Base-by-base conservation (phyloP, 768 basidiomycete species). In the Tylopilus subfusipes region DNA sequence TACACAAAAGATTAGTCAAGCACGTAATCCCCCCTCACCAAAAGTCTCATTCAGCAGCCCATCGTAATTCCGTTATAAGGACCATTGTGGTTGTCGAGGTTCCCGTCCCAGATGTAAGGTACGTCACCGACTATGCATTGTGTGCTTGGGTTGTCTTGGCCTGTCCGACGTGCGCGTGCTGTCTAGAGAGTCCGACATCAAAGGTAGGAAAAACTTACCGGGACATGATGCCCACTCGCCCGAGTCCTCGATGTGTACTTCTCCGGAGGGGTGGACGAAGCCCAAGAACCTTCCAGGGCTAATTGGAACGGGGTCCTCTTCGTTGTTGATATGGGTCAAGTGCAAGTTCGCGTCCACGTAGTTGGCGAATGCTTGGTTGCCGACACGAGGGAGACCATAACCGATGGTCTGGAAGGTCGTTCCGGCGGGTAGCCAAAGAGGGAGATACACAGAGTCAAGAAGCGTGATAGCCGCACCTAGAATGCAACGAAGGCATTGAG, bases 281-380 rank as follows among this genome's bases (percentile, higher is more conserved):
- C 66, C 76, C 50, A 78, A n/a, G 66, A 72, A 74, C 58, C 39
- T 62, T 7, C 64, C 62, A 5, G 73, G 73, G 27, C 39, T 47
- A 49, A 62, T 73, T 2, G 78, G 78, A 18, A 79, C 58, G 0
- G 69, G 65, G 50, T 79, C 78, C 48, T 72, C 52, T 55, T 66
- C 42, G 68, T 86, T 84, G 64, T 79, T 84, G 64, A 86, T 76
- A 55, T 79, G 83, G 4, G 75, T 82, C 43, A 83, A 59, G 13
- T 69, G 55, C 36, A 72, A 43, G 42, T 79, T 68, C 12, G 74
- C 66, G 56, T 84, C 80, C 46, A 84, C 76, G 59, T 78, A 79
- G 59, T 82, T 59, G 1, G 83, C 83, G 55, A 85, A 86, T 2
- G 73, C 81, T 62, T 79, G 76, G 67, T 86, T 85, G 13, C 85